Evolutionary conservation across 2,329 filamentous ascomycete genomes (phyloP).

Genomic region (Podosphaera fusca): DNA sequence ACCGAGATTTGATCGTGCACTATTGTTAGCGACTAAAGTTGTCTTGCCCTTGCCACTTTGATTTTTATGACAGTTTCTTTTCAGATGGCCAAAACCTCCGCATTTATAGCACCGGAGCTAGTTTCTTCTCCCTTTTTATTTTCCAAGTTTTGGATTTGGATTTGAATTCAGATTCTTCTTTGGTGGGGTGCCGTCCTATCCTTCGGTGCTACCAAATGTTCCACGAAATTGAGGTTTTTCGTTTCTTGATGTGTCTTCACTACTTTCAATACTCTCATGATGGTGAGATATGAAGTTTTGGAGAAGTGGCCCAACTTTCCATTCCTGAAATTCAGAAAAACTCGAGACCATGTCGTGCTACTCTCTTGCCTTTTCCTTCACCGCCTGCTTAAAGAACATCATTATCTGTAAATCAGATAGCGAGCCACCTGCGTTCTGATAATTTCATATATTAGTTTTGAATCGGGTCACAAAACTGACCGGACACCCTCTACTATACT

Average conservation of each 20-base stretch:
- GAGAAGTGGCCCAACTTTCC: neutral
- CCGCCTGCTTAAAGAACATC: slow-evolving; percentile 1
- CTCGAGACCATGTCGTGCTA: neutral
- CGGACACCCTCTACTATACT: neutral
- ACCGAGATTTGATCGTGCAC: neutral
- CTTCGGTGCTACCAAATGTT: too few relatives aligned
- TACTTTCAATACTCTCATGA: neutral
- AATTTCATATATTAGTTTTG: neutral
- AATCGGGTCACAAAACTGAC: neutral
- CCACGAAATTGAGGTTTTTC: too few relatives aligned
- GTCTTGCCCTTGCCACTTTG: neutral
- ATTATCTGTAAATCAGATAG: neutral
- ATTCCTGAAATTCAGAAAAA: neutral
- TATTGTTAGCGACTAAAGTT: neutral
- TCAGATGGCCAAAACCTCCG: neutral
- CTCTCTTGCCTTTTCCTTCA: neutral
- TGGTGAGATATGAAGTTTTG: neutral
- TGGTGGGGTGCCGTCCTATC: too few relatives aligned
- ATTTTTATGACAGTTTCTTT: neutral
- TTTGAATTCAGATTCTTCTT: neutral
- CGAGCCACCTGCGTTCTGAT: neutral
- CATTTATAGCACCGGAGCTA: neutral
- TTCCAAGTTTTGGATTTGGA: neutral
- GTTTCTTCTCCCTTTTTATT: neutral
- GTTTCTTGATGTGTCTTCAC: neutral